Base-by-base conservation (phyloP, 2,329 filamentous ascomycete genomes). In the Penicillium sp. region DNA sequence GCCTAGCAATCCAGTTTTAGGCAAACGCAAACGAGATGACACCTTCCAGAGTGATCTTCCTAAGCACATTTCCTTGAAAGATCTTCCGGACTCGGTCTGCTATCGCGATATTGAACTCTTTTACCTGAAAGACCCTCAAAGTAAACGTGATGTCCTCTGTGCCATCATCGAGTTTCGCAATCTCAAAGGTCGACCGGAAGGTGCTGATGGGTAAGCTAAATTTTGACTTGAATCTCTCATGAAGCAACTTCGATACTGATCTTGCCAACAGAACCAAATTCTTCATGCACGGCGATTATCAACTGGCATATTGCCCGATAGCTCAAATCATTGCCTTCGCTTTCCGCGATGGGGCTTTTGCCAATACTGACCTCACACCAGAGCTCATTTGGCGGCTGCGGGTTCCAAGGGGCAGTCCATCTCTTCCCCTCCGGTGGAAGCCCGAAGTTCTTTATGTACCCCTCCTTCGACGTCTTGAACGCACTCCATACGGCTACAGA, bases 231-330 rank as follows among this genome's bases (percentile, higher is more conserved):
- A 18, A 56, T 49, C 52, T 27, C 42, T 43, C 6, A 43, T 34
- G 10, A 31, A 57, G 14, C 24, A 47, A 31, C 32, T 54, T 43
- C 32, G 7, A 21, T 49, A 36, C 57, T 64, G 3, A 60, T 39
- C 3, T 58, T 47, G 3, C 36, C 49, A 5, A 21, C 42, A 66
- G 62, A 60, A 68, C 62, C 5, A 68, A 67, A 55, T 68, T 68
- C 42, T 70, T 68, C 18, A 66, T 69, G 44, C 36, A 69, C 29
- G 27, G 63, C n/a, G 55, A 67, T 54, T 70, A 70, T 31, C 44
- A 69, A 59, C 36, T 70, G 14, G 64, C 43, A 59, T 69, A 67
- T 55, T 70, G 43, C 31, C 62, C 49, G 13, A 68, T 67, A 14
- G 32, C 58, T 42, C 45, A 70, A 49, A 69, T 69, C 4, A 52